Base-by-base conservation (phyloP, 495 filamentous ascomycete species). In the Hypoxylon lenormandii region DNA sequence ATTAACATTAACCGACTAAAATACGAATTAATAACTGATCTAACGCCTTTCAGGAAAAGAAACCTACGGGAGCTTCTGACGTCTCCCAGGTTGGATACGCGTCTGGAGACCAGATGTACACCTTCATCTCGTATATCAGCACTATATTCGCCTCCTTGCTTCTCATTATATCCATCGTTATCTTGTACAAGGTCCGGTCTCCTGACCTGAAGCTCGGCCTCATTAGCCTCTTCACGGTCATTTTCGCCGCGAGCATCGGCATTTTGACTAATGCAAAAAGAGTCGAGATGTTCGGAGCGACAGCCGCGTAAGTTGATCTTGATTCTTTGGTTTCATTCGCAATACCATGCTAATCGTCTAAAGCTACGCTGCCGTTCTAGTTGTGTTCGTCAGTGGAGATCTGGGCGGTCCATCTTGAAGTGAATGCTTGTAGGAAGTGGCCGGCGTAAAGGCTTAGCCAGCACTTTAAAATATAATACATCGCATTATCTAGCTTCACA, bases 211-310 rank as follows among this genome's bases (percentile, higher is more conserved):
- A 59, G 15, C 64, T 79, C 18, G 74, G 75, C 0, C 58, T 76
- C 46, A 69, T 77, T 33, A 67, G 66, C 19, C 33, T 71, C 12
- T 77, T 79, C 58, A 75, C 77, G 4, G 60, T 53, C 30, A 13
- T 75, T 0, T 79, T 79, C 46, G 75, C 75, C 3, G 54, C 26
- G 7, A 56, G 70, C n/a, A 61, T 79, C 12, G 62, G 72, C 10
- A 22, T 79, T 28, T 57, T 77, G 51, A 79, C 75, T 8, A 79
- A 76, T 22, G 74, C 75, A 42, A 62, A 66, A 58, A 37, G 77
- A 33, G 70, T 74, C 19, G 77, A 75, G 67, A 68, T 77, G n/a
- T 76, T 75, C 49, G 74, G 56, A 1, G 57, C 74, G 1, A 76
- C 74, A n/a, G 76, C 74, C 19, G 74, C 77, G 70, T 76, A 53